Evolutionary conservation across 2,329 filamentous ascomycete genomes (phyloP).

Genomic region (Monosporascus sp.): DNA sequence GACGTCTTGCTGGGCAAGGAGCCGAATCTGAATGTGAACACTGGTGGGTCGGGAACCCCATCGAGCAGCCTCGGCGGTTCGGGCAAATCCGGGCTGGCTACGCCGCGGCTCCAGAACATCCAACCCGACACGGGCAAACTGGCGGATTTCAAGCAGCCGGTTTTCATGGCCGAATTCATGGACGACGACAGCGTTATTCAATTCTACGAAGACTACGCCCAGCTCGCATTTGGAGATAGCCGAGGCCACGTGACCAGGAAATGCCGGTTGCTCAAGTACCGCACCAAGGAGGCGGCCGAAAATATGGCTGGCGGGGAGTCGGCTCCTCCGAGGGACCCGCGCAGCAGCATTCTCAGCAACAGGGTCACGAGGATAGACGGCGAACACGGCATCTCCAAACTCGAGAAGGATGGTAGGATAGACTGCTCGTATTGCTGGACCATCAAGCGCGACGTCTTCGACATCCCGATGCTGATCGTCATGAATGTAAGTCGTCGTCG

Average conservation of each 20-base stretch:
- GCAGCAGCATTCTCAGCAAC: slow-evolving; percentile 50
- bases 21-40: slow-evolving; percentile 82
- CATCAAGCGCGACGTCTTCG: slow-evolving; percentile 93
- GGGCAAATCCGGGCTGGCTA: slow-evolving; percentile 40
- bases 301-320: slow-evolving; percentile 30
- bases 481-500: slow-evolving; percentile 73
- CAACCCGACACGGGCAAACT: slow-evolving; percentile 35
- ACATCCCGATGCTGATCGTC: slow-evolving; percentile 97
- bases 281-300: slow-evolving; percentile 59
- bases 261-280: slow-evolving; percentile 87
- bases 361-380: slow-evolving; percentile 60
- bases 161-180: slow-evolving; percentile 87
- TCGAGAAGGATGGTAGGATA: slow-evolving; percentile 84
- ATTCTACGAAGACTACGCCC: slow-evolving; percentile 93
- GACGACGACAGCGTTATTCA: slow-evolving; percentile 91
- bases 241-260: slow-evolving; percentile 77
- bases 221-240: slow-evolving; percentile 87
- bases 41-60: slow-evolving; percentile 46
- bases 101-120: slow-evolving; percentile 45
- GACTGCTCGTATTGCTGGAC: slow-evolving; percentile 97
- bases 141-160: slow-evolving; percentile 59
- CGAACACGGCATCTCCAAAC: slow-evolving; percentile 73
- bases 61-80: slow-evolving; percentile 38
- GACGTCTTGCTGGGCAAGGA: slow-evolving; percentile 84
- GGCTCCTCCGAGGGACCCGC: slow-evolving; percentile 41